Evolutionary conservation across 495 filamentous ascomycete species (phyloP), one percentile per base, ranked within the genome.

Genomic region (Tricharina praecox): DNA sequence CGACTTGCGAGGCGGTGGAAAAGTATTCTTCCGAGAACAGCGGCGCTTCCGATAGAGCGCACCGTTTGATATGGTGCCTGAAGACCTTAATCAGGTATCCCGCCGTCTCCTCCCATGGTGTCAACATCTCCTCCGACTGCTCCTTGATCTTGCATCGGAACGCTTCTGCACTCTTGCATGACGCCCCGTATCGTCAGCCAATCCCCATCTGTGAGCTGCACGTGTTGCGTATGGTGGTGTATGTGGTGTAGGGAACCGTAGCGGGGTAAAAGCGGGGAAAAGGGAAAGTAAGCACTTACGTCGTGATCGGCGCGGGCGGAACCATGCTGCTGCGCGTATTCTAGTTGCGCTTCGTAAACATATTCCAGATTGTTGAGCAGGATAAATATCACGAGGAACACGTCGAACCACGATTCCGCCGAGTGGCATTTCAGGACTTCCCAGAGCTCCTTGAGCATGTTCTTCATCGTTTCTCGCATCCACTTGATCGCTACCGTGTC

Each of bases 351-450:
- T 15, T 30, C 37, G 13, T 33, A 43, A 5, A 50, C 38, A 28
- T 43, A 64, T 19, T 68, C 66, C 11, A 70, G 64, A 50, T 72
- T 75, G 53, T 75, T 69, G 26, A 75, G 61, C 48, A 75, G 47
- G 33, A 75, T 69, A 49, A 73, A 73, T 0, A 66, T 68, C 21
- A 70, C 67, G 19, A 75, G 61, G 44, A 72, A 73, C 20, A 67
- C 70, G 5, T 67, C 69, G 49, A 73, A 65, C 71, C 71, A 75
- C 10, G 67, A 68, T 41, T 64, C 64, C 1, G 51, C 53, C 15
- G 9, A 16, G 13, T 47, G 24, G 13, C 11, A 16, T n/a, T 23
- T 18, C 20, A 39, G 21, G 8, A 28, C 28, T 30, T 45, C 45
- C 24, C 43, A 30, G 54, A 70, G 72, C 49, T 70, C 68, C 20